phyloP scores from a whole-genome alignment of 176 grass and related monocot species.

The Carex pumila region DNA sequence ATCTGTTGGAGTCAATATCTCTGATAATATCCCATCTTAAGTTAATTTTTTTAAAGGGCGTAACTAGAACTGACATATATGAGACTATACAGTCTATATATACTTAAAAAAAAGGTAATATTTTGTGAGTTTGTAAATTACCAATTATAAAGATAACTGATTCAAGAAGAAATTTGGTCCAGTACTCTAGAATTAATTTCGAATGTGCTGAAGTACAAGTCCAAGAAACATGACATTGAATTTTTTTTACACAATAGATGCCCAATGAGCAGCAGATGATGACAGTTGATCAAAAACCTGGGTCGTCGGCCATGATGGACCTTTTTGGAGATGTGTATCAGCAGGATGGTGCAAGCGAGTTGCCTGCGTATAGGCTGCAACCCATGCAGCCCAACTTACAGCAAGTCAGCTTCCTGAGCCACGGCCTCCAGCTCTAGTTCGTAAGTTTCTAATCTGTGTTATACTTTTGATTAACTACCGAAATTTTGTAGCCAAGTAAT shows the following conservation, averaged over 20 bases:
- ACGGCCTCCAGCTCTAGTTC: slow-evolving; percentile 45
- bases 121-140: background rate
- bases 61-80: background rate
- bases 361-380: slow-evolving; percentile 43
- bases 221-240: background rate
- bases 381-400: slow-evolving; percentile 60
- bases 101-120: background rate
- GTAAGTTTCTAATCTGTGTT: background rate
- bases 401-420: slow-evolving; percentile 31
- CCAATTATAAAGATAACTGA: background rate
- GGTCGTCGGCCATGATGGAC: slow-evolving; percentile 5
- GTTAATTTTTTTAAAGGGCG: background rate
- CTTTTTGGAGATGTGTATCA: slow-evolving; percentile 17
- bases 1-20: too few relatives aligned
- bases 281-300: slow-evolving; percentile 7
- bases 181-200: background rate
- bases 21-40: background rate
- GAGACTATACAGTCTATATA: too few relatives aligned
- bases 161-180: background rate
- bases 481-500: background rate
- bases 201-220: background rate
- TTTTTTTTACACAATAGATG: background rate
- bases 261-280: background rate
- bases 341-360: slow-evolving; percentile 16
- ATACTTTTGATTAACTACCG: background rate